phyloP scores from a whole-genome alignment of 2,329 filamentous ascomycete species.

The Venturia asperata region DNA sequence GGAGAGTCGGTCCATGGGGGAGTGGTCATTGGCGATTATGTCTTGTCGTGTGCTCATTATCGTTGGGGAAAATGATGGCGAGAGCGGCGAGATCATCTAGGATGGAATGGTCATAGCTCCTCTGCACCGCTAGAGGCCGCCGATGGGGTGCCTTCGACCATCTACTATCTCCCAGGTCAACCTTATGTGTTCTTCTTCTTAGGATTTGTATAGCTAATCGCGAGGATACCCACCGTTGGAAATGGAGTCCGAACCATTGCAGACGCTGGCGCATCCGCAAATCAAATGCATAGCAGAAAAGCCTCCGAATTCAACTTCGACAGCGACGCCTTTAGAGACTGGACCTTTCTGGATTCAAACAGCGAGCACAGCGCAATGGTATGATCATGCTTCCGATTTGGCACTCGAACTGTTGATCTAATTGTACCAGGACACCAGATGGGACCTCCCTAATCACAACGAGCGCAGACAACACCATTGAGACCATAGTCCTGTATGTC shows the following conservation, averaged over 20 bases:
- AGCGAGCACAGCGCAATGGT: conserved; percentile 11
- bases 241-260: not conserved
- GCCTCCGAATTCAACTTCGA: not conserved
- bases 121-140: not conserved
- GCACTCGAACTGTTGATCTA: not conserved
- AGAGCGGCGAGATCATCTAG: not conserved
- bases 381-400: not conserved
- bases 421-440: conserved; percentile 42
- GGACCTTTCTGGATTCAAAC: conserved; percentile 3
- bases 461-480: conserved; percentile 44
- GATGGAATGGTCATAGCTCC: conserved; percentile 1
- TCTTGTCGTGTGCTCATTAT: conserved; percentile 6
- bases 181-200: not conserved
- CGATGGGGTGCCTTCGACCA: not conserved
- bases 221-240: not conserved
- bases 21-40: conserved; percentile 14
- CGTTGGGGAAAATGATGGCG: not conserved
- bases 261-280: not conserved
- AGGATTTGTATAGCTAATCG: not conserved
- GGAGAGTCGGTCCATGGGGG: conserved; percentile 38
- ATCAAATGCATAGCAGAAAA: conserved; percentile 3
- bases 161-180: not conserved
- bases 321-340: not conserved
- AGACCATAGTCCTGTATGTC: conserved; percentile 47
- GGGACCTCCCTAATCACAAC: conserved; percentile 51